Evolutionary conservation across 192 early-diverging fungal species (phyloP).

Genomic region (Coemansia sp.): DNA sequence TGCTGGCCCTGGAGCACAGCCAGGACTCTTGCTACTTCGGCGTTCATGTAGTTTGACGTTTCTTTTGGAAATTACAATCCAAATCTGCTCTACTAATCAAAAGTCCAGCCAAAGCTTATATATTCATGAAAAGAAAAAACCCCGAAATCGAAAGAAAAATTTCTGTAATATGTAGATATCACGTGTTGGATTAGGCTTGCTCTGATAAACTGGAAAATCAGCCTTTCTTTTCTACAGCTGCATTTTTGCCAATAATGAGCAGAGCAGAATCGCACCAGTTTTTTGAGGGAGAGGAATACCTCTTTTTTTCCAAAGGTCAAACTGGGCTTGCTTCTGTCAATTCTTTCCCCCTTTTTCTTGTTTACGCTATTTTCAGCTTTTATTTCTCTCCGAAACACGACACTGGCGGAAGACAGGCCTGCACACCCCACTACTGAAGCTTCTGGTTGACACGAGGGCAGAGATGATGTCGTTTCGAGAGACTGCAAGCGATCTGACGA

Average conservation of each 20-base stretch:
- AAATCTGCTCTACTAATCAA: background rate
- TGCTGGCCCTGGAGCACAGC: background rate
- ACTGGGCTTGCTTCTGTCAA: background rate
- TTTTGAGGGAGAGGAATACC: background rate
- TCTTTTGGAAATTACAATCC: background rate
- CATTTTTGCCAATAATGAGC: background rate
- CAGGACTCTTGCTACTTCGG: background rate
- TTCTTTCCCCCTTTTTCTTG: constrained; percentile 1
- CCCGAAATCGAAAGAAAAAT: background rate
- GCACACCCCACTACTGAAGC: background rate
- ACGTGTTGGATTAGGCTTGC: constrained; percentile 6
- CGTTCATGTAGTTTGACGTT: background rate
- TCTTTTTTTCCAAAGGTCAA: background rate
- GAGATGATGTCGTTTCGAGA: constrained; percentile 44
- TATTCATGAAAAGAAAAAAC: background rate
- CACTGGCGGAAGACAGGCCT: background rate
- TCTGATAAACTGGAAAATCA: background rate
- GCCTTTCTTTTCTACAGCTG: background rate
- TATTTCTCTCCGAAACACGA: background rate
- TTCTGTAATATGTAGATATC: background rate
- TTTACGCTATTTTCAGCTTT: background rate
- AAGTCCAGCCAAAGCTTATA: too few species aligned
- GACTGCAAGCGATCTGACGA: constrained; percentile 39
- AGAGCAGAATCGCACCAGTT: background rate
- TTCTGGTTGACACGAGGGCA: background rate